Evolutionary conservation across 2,329 filamentous ascomycete species (phyloP).

Genomic region (Acrocalymma vagum): DNA sequence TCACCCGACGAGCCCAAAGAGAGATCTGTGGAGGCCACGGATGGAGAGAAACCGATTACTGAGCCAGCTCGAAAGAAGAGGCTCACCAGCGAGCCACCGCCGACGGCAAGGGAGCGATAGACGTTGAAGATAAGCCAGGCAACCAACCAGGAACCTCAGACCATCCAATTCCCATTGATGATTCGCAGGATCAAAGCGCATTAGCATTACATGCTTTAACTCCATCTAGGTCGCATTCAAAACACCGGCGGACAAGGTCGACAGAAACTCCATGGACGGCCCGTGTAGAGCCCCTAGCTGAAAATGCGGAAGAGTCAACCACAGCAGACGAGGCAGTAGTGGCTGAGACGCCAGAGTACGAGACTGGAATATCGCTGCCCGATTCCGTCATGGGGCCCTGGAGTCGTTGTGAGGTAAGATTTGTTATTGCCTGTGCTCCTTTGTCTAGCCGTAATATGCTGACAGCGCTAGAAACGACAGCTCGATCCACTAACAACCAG

Average conservation of each 20-base stretch:
- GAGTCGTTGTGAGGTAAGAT: slow-evolving; percentile 20
- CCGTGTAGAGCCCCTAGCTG: too few relatives aligned
- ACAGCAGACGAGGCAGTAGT: too few relatives aligned
- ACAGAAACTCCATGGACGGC: too few relatives aligned
- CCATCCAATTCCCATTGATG: slow-evolving; percentile 33
- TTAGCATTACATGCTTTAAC: too few relatives aligned
- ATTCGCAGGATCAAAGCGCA: slow-evolving; percentile 35
- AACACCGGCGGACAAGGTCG: too few relatives aligned
- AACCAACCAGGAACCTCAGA: slow-evolving; percentile 21
- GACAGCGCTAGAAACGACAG: slow-evolving; percentile 16
- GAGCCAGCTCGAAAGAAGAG: slow-evolving; percentile 7
- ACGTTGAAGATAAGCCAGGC: background rate
- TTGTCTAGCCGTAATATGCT: slow-evolving; percentile 12
- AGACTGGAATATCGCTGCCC: slow-evolving; percentile 16
- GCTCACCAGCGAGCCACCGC: background rate
- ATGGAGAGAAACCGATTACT: background rate
- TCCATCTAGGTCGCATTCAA: too few relatives aligned
- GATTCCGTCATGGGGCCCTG: slow-evolving; percentile 15
- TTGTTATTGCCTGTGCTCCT: slow-evolving; percentile 3
- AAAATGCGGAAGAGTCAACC: too few relatives aligned
- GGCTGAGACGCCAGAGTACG: too few relatives aligned
- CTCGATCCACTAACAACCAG: slow-evolving; percentile 11
- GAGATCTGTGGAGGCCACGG: slow-evolving; percentile 7
- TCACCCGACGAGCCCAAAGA: slow-evolving; percentile 12
- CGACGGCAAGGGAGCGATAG: background rate